Evolutionary conservation across 2,329 filamentous ascomycete species (phyloP), one percentile per base, ranked within the genome.

Genomic region (Pyricularia sp.): DNA sequence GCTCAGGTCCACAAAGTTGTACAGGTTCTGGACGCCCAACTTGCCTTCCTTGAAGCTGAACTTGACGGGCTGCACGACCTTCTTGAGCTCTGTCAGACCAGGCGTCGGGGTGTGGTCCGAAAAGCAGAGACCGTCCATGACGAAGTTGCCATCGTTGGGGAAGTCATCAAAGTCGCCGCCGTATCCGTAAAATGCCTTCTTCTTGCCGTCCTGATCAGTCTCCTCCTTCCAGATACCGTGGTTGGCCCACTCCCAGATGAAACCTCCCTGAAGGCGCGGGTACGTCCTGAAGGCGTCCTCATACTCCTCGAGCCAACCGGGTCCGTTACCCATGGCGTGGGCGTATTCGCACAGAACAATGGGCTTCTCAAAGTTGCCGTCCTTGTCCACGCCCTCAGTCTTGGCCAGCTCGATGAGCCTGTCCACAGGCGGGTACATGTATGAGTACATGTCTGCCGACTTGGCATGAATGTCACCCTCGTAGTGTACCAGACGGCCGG

Each of bases 281-380:
- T 90, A 80, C 31, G 81, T 81, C 36, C 85, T 84, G 78, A 92
- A 92, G 0, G 84, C 82, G 59, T 88, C 81, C 66, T 90, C 81
- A 70, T 92, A 92, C 70, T 92, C 90, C 70, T 89, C 84, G 12
- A 92, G 81, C 42, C 85, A 86, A 1, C 90, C 90, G 0, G 90
- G 90, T 0, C 89, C 90, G 73, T 92, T 92, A 6, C 90, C 90
- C 90, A 92, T 92, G 1, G 90, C 89, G 73, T 87, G 85, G 0
- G 77, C 83, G 70, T 85, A 87, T 71, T 88, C 85, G 73, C 84
- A 86, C 3, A 86, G 81, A 1, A 91, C 79, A 1, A 90, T 78
- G 0, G 88, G 88, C 77, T 90, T 87, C 3, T 81, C 78, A 23
- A 79, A 85, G 17, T 76, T 78, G 64, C 81, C 82, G 65, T 83